Percentiles rank a stretch among this genome's conserved stretches.
Evolutionary conservation across 768 basidiomycete genomes (phyloP).

Genomic region (Hebeloma cylindrosporum): DNA sequence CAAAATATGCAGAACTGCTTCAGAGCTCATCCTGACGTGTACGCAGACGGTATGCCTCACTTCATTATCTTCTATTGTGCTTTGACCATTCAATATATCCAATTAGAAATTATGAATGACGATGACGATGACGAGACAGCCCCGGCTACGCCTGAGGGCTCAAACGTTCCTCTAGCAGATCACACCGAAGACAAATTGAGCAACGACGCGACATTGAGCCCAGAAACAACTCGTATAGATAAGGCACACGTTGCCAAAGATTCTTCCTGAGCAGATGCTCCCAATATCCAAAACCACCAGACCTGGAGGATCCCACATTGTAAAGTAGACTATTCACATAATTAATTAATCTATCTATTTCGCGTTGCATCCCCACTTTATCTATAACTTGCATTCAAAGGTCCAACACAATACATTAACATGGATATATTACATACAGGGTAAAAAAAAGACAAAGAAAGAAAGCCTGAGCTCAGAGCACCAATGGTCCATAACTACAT

Average conservation of each 20-base stretch:
- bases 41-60: conserved; percentile 76
- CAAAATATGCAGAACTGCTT: conserved; percentile 98
- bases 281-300: conserved; percentile 12
- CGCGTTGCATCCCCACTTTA: conserved; percentile 12
- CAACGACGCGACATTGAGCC: conserved; percentile 2
- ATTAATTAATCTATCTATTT: conserved; percentile 21
- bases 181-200: conserved; percentile 8
- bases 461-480: conserved; percentile 20
- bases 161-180: conserved; percentile 14
- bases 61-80: conserved; percentile 2
- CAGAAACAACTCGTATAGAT: conserved; percentile 10
- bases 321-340: conserved; percentile 10
- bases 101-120: conserved; percentile 65
- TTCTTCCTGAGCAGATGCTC: conserved; percentile 10
- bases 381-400: background rate
- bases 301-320: conserved; percentile 12
- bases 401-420: background rate
- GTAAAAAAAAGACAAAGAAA: conserved; percentile 21
- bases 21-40: conserved; percentile 92
- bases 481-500: conserved; percentile 10
- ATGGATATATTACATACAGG: conserved; percentile 15
- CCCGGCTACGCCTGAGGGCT: conserved; percentile 8
- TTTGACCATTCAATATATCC: conserved; percentile 6
- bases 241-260: conserved; percentile 6
- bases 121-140: conserved; percentile 51